A percentile compares a stretch with the other conserved stretches of the same genome.
These are phyloP conservation scores for Epichloe uncinata DNA, from an alignment of 2,329 filamentous ascomycete species.

Conservation along the genomic window DNA sequence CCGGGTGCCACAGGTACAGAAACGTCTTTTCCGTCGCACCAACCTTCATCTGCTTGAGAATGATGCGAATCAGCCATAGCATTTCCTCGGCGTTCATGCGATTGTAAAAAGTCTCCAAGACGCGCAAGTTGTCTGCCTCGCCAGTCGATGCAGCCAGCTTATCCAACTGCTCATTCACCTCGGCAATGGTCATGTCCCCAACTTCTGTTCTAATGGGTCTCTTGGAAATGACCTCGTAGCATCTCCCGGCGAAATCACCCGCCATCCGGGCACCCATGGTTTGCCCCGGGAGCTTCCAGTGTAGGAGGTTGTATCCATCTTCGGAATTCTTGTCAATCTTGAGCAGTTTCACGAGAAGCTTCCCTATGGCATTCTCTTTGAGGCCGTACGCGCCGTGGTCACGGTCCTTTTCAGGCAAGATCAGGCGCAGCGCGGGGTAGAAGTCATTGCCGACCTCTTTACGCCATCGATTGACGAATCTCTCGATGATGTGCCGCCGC, in stretches of 20 bases:
- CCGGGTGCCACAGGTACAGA: slow-evolving; percentile 68
- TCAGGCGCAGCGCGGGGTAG: slow-evolving; percentile 82
- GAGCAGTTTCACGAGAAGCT: slow-evolving; percentile 80
- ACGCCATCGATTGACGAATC: slow-evolving; percentile 79
- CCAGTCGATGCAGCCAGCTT: slow-evolving; percentile 59
- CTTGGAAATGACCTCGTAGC: slow-evolving; percentile 76
- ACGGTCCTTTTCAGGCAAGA: slow-evolving; percentile 83
- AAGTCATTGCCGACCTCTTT: slow-evolving; percentile 83
- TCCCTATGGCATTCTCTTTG: slow-evolving; percentile 84
- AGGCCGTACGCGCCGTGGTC: slow-evolving; percentile 88
- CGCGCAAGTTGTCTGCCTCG: slow-evolving; percentile 71
- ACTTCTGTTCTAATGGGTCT: slow-evolving; percentile 60
- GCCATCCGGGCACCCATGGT: slow-evolving; percentile 50
- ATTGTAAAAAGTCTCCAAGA: slow-evolving; percentile 74
- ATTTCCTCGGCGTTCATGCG: slow-evolving; percentile 90
- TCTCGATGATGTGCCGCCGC: slow-evolving; percentile 66
- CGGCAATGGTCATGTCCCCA: slow-evolving; percentile 71
- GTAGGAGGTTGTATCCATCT: slow-evolving; percentile 70
- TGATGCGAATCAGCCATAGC: slow-evolving; percentile 88
- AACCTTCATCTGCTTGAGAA: slow-evolving; percentile 64
- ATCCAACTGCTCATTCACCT: slow-evolving; percentile 81
- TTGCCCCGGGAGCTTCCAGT: slow-evolving; percentile 83
- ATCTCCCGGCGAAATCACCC: slow-evolving; percentile 85
- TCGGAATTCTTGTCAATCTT: slow-evolving; percentile 86
- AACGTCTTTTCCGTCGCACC: slow-evolving; percentile 81